Evolutionary conservation across 2,329 filamentous ascomycete genomes (phyloP).

Genomic region (Fusarium globosum): DNA sequence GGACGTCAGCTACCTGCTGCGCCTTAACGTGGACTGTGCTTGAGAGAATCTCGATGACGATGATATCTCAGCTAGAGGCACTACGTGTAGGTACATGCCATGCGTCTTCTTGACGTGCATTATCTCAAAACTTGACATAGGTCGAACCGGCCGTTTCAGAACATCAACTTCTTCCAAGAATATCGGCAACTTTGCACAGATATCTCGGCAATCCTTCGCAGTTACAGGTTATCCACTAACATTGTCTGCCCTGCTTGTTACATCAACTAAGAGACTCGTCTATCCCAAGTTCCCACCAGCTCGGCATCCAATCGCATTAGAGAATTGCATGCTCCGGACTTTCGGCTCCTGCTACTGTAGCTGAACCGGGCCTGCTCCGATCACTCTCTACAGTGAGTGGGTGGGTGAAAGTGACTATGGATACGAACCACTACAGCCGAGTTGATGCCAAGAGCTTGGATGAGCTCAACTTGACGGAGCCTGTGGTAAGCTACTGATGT

Average conservation of each 20-base stretch:
- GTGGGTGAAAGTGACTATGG: not conserved
- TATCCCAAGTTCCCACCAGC: constrained; percentile 19
- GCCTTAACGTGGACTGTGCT: constrained; percentile 4
- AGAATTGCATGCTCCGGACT: constrained; percentile 12
- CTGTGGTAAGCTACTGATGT: constrained; percentile 7
- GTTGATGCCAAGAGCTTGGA: constrained; percentile 1
- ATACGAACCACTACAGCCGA: not conserved
- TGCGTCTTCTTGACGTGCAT: not conserved
- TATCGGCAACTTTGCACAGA: not conserved
- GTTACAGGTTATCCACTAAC: constrained; percentile 1
- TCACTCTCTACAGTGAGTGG: not conserved
- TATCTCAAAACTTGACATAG: constrained; percentile 9
- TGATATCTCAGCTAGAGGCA: not conserved
- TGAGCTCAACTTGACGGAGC: not conserved
- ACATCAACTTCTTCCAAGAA: constrained; percentile 1
- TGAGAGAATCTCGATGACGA: constrained; percentile 9
- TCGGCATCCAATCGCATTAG: constrained; percentile 24
- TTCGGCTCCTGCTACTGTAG: constrained; percentile 12
- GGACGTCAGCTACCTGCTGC: not conserved
- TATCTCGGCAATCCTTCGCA: not conserved
- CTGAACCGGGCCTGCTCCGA: not conserved
- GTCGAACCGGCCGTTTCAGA: constrained; percentile 6
- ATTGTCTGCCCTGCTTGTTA: constrained; percentile 4
- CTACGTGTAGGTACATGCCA: not conserved
- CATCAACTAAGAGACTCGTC: constrained; percentile 7